Percentiles rank a stretch among this genome's conserved stretches.
These are phyloP conservation scores for Sanghuangporus baumii DNA, from an alignment of 1,284 basidiomycete genomes.

Conservation along the genomic window DNA sequence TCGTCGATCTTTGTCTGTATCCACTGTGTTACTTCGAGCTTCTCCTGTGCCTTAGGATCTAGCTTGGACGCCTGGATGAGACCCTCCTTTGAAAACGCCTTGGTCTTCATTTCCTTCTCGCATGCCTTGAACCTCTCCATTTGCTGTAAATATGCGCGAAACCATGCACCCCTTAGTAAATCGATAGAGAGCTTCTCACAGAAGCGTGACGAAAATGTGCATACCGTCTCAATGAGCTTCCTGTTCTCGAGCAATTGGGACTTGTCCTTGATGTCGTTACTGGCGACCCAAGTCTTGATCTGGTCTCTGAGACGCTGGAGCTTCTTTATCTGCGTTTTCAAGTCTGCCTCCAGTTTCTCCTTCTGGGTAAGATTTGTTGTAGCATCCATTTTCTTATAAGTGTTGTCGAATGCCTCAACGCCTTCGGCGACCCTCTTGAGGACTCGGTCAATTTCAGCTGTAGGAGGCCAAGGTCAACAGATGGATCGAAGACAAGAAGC, in stretches of 20 bases:
- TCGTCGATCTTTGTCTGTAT: conserved; percentile 87
- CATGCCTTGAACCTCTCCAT: conserved; percentile 99
- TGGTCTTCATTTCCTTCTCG: conserved; percentile 99
- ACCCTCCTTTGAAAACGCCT: conserved; percentile 99
- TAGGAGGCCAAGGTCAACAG: conserved; percentile 2
- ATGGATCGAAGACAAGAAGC: neutral
- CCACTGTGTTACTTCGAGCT: conserved; percentile 87
- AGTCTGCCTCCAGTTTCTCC: conserved; percentile 91
- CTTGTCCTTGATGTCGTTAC: conserved; percentile 99
- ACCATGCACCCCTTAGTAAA: conserved; percentile 14
- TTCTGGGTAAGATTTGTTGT: conserved; percentile 94
- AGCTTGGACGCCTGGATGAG: conserved; percentile 91
- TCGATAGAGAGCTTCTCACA: neutral
- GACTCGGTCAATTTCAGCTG: conserved; percentile 95
- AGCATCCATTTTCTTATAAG: conserved; percentile 95
- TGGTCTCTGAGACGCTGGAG: conserved; percentile 96
- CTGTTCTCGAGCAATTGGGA: conserved; percentile 88
- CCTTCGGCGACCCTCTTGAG: conserved; percentile 93
- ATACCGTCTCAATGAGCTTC: conserved; percentile 92
- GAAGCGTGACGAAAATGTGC: neutral
- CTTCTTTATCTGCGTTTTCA: conserved; percentile 99
- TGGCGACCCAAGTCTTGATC: conserved; percentile 98
- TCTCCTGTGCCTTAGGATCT: conserved; percentile 96
- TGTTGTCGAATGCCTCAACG: conserved; percentile 91
- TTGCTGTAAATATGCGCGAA: conserved; percentile 61